Evolutionary conservation across 352 stramenopile species (phyloP).

Genomic region (Pythium sukuiense): DNA sequence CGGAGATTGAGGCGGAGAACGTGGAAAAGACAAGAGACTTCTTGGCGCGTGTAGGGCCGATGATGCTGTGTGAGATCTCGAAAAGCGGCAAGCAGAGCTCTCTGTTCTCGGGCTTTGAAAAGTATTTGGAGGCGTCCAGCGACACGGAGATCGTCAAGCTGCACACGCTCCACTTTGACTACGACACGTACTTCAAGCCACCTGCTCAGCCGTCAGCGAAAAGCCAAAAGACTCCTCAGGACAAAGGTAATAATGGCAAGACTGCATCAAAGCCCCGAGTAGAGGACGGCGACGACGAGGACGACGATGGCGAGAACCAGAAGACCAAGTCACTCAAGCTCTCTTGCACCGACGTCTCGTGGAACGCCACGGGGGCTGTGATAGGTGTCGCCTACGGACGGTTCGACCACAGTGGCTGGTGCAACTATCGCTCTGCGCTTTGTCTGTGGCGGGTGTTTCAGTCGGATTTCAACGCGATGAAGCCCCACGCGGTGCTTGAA

Average conservation of each 20-base stretch:
- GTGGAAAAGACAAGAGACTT: constrained; percentile 35
- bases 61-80: constrained; percentile 65
- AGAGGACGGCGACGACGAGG: constrained; percentile 13
- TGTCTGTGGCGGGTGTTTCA: constrained; percentile 88
- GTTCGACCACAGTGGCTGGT: constrained; percentile 87
- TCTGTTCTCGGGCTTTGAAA: constrained; percentile 58
- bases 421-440: constrained; percentile 82
- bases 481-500: constrained; percentile 75
- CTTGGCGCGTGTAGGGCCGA: constrained; percentile 40
- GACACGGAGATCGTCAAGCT: constrained; percentile 67
- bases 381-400: constrained; percentile 83
- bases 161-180: constrained; percentile 68
- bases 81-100: constrained; percentile 40
- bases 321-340: constrained; percentile 45
- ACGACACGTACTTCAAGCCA: constrained; percentile 54
- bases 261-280: neutral
- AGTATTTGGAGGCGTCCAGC: constrained; percentile 59
- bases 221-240: neutral
- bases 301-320: constrained; percentile 17
- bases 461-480: constrained; percentile 61
- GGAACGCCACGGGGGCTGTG: constrained; percentile 83
- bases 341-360: constrained; percentile 84
- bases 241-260: neutral
- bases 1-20: constrained; percentile 40
- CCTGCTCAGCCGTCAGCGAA: neutral